These are phyloP conservation scores for Adansonia madagascariensis DNA, from an alignment of 441 rosid species.

Conservation along the genomic window DNA sequence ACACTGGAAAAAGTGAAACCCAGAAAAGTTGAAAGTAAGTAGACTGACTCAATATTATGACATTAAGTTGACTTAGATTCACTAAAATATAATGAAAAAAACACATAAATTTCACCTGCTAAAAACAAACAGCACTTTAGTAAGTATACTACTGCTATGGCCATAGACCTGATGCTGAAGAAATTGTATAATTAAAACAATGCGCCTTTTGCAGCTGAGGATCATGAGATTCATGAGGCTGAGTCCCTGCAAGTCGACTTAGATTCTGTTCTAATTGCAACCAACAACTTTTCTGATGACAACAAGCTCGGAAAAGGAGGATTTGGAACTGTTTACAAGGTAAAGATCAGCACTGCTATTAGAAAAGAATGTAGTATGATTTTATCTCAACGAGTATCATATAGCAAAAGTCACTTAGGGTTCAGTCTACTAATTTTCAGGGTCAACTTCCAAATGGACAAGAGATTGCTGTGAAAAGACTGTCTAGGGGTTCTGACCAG, in stretches of 20 bases:
- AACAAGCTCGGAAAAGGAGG: conserved; percentile 50
- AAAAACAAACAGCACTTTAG: background rate
- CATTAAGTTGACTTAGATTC: background rate
- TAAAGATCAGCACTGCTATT: conserved; percentile 3
- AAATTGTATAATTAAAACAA: background rate
- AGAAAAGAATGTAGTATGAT: background rate
- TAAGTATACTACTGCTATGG: background rate
- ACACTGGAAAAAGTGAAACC: background rate
- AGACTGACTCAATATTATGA: background rate
- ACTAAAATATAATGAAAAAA: background rate
- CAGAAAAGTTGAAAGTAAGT: conserved; percentile 17
- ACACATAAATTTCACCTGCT: background rate
- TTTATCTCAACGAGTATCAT: background rate
- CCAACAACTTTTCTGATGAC: conserved; percentile 16
- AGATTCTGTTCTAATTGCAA: background rate
- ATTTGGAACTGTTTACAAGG: conserved; percentile 51
- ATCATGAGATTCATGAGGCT: conserved; percentile 21
- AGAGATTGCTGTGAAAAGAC: conserved; percentile 47
- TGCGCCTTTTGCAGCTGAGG: conserved; percentile 24
- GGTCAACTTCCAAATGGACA: conserved; percentile 46
- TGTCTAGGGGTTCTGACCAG: conserved; percentile 40
- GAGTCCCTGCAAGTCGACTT: conserved; percentile 9
- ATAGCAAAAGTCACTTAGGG: background rate
- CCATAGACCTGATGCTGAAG: background rate
- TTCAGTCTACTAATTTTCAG: conserved; percentile 20